phyloP scores from a whole-genome alignment of 1,139 yeast species.

The Wickerhamomyces sp. region DNA sequence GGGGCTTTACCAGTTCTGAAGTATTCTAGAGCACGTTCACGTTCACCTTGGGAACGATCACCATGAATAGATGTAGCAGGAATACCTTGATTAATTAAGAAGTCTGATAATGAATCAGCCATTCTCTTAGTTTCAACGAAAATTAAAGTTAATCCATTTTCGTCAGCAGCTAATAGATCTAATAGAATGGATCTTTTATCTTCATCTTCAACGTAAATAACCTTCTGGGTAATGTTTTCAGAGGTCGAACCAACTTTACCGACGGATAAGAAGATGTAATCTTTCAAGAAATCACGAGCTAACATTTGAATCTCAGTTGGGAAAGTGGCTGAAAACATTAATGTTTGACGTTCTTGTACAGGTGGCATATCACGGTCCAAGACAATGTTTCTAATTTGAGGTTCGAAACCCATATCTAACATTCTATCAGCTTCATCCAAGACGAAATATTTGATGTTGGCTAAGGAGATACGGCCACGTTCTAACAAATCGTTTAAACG shows the following conservation, averaged over 20 bases:
- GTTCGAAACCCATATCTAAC: constrained; percentile 99
- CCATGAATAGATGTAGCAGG: constrained; percentile 99
- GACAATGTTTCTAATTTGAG: constrained; percentile 97
- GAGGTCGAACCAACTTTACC: constrained; percentile 99
- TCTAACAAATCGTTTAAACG: constrained; percentile 94
- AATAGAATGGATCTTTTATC: constrained; percentile 91
- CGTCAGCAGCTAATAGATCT: constrained; percentile 80
- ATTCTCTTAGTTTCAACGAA: constrained; percentile 98
- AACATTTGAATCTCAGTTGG: constrained; percentile 95
- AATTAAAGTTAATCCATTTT: constrained; percentile 71
- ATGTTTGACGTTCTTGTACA: constrained; percentile 86
- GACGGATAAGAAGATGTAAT: constrained; percentile 91
- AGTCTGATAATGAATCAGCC: constrained; percentile 96
- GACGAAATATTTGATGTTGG: constrained; percentile 88
- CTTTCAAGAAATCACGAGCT: constrained; percentile 95
- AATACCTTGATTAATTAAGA: constrained; percentile 81
- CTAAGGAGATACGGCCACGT: constrained; percentile 88
- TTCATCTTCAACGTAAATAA: constrained; percentile 89
- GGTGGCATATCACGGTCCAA: constrained; percentile 98
- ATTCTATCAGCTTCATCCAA: constrained; percentile 99
- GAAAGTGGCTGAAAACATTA: constrained; percentile 98
- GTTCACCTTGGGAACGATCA: constrained; percentile 96
- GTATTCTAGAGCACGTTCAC: constrained; percentile 93
- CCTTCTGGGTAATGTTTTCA: constrained; percentile 93
- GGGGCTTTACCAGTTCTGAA: constrained; percentile 87